phyloP scores from a whole-genome alignment of 1,139 yeast species.

The Candida freyschussii region DNA sequence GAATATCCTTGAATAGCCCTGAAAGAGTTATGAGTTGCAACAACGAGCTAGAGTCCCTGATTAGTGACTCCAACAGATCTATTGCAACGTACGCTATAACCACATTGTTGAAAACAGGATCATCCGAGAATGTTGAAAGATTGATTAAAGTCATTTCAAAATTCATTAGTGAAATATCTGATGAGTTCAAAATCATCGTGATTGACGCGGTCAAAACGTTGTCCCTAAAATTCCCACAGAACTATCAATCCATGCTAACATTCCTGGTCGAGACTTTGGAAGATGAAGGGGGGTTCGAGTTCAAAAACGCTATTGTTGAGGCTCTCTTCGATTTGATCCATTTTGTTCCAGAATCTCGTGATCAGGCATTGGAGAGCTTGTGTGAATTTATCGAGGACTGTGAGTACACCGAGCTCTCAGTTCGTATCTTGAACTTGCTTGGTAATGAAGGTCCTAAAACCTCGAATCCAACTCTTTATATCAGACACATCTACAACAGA shows the following conservation, averaged over 20 bases:
- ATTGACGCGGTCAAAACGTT: conserved; percentile 91
- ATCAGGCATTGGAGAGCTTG: conserved; percentile 76
- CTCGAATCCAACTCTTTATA: conserved; percentile 80
- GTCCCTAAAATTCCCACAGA: conserved; percentile 89
- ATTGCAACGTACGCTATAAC: conserved; percentile 99
- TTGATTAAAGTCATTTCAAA: conserved; percentile 83
- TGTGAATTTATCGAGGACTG: conserved; percentile 99
- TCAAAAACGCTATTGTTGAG: conserved; percentile 85
- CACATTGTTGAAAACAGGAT: conserved; percentile 91
- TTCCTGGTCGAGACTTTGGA: conserved; percentile 83
- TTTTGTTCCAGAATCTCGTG: conserved; percentile 84
- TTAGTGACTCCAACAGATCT: conserved; percentile 84
- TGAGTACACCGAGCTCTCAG: conserved; percentile 90
- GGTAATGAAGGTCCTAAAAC: conserved; percentile 95
- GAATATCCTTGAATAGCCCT: conserved; percentile 77
- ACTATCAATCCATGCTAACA: conserved; percentile 75
- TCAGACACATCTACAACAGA: conserved; percentile 94
- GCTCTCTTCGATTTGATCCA: conserved; percentile 88
- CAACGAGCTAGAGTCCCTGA: conserved; percentile 77
- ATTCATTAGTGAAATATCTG: conserved; percentile 90
- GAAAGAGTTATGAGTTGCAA: conserved; percentile 70
- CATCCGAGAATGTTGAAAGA: conserved; percentile 85
- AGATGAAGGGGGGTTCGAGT: conserved; percentile 84
- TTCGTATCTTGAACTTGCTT: conserved; percentile 81
- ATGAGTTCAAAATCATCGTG: conserved; percentile 90